phyloP scores from a whole-genome alignment of 2,329 filamentous ascomycete species.

The Xylaria sp. region DNA sequence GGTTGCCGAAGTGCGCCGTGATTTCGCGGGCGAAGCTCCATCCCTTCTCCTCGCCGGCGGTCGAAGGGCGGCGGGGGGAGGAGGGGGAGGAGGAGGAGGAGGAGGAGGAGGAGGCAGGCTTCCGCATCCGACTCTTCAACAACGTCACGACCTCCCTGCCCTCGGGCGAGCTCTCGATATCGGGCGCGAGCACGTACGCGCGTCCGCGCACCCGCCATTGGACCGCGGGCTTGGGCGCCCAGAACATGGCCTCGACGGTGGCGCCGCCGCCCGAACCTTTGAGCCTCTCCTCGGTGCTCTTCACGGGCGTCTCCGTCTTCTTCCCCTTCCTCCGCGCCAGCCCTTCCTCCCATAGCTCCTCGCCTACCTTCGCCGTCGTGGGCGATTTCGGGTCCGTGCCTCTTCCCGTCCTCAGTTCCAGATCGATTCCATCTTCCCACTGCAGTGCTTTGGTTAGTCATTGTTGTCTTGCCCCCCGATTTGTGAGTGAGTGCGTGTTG shows the following conservation, averaged over 20 bases:
- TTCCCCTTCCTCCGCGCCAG: slow-evolving; percentile 25
- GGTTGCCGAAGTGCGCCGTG: slow-evolving; percentile 89
- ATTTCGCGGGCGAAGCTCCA: slow-evolving; percentile 87
- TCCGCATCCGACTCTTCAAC: slow-evolving; percentile 71
- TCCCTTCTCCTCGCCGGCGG: slow-evolving; percentile 52
- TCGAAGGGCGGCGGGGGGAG: too few relatives aligned
- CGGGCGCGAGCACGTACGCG: slow-evolving; percentile 78
- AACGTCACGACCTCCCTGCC: slow-evolving; percentile 68
- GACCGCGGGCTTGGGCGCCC: slow-evolving; percentile 73
- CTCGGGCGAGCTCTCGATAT: slow-evolving; percentile 63
- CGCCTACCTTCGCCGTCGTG: slow-evolving; percentile 54
- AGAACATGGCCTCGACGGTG: slow-evolving; percentile 75
- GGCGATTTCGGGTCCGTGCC: slow-evolving; percentile 45
- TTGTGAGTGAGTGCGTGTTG: neutral
- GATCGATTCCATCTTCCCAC: slow-evolving; percentile 49
- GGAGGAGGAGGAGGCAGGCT: too few relatives aligned
- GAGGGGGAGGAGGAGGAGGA: too few relatives aligned
- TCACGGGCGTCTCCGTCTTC: slow-evolving; percentile 49
- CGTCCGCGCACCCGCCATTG: slow-evolving; percentile 88
- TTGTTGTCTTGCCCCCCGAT: too few relatives aligned
- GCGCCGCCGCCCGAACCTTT: slow-evolving; percentile 70
- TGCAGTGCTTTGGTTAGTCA: neutral
- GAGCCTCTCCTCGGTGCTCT: slow-evolving; percentile 53
- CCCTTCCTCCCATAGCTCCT: slow-evolving; percentile 37
- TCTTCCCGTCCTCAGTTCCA: slow-evolving; percentile 15